Evolutionary conservation across 2,329 filamentous ascomycete genomes (phyloP).

Genomic region (Colletotrichum spaethianum): DNA sequence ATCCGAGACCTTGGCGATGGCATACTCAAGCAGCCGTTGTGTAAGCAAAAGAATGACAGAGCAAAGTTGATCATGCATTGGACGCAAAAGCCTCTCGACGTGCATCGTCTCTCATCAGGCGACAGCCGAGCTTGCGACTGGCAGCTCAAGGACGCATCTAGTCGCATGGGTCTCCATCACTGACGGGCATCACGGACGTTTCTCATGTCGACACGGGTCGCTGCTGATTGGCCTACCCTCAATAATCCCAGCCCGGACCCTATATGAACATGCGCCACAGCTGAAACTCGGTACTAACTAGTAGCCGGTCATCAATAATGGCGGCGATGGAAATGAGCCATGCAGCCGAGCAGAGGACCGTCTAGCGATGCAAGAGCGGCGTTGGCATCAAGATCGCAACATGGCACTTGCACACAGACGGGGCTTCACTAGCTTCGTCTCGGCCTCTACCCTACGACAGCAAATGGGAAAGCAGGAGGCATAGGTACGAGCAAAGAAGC

Average conservation of each 20-base stretch:
- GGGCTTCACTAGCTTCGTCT: slow-evolving; percentile 35
- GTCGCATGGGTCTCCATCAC: slow-evolving; percentile 39
- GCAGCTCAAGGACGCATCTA: slow-evolving; percentile 7
- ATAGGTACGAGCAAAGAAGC: slow-evolving; percentile 8
- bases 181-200: slow-evolving; percentile 45
- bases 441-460: slow-evolving; percentile 21
- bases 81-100: slow-evolving; percentile 15
- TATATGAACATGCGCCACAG: slow-evolving; percentile 53
- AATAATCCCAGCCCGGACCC: slow-evolving; percentile 46
- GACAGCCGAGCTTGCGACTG: slow-evolving; percentile 27
- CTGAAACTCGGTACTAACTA: slow-evolving; percentile 49
- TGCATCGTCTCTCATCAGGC: slow-evolving; percentile 28
- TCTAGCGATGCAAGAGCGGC: slow-evolving; percentile 1
- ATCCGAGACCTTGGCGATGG: slow-evolving; percentile 34
- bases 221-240: slow-evolving; percentile 48
- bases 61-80: slow-evolving; percentile 13
- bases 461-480: slow-evolving; percentile 1
- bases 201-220: slow-evolving; percentile 17
- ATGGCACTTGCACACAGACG: slow-evolving; percentile 31
- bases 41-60: slow-evolving; percentile 1
- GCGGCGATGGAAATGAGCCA: slow-evolving; percentile 20
- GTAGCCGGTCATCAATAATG: slow-evolving; percentile 23
- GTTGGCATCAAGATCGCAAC: slow-evolving; percentile 29
- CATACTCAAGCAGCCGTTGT: slow-evolving; percentile 2
- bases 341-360: background rate